Base-by-base conservation (phyloP, 2,329 filamentous ascomycete species). In the Cryphonectria japonica region DNA sequence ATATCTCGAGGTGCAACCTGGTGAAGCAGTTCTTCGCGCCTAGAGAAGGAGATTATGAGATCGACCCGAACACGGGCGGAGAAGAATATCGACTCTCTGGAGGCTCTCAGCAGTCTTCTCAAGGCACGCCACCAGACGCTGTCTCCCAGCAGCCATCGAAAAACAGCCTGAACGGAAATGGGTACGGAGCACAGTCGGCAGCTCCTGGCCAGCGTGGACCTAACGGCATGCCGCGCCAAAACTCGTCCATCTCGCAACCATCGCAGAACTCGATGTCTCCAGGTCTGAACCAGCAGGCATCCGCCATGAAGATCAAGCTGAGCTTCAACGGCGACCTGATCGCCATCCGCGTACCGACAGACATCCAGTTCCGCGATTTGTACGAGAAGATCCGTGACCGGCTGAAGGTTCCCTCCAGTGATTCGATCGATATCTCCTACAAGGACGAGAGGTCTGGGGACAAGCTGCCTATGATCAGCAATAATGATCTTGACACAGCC, bases 281-380 rank as follows among this genome's bases (percentile, higher is more conserved):
- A 0, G 84, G 82, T 26, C 79, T 85, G 67, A 83, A 81, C 72
- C 82, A 85, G 69, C 79, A 80, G 46, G 78, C 82, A 8, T 82
- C 86, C 9, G 87, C 89, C 3, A 91, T 98, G 84, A 98, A 98
- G 81, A 93, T 98, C 79, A 98, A 98, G 83, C 92, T 98, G 68
- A 96, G 93, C 83, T 98, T 94, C 83, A 93, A 95, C 75, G 92
- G 95, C 72, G 95, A 98, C 75, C 89, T 97, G 70, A 95, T 98
- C 75, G 93, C 96, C 61, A 94, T 99, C 77, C 91, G 95, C 46
- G 93, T 98, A 69, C 92, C 95, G 0, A 87, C 88, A 1, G 92
- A 97, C 69, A 94, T 97, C 76, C 87, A 87, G 68, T 96, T 91
- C 80, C 85, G 88, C 68, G 92, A 94, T 73, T 86, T 99, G 11